Evolutionary conservation across 2,329 filamentous ascomycete species (phyloP).

Genomic region (Pezicula rhizophila): DNA sequence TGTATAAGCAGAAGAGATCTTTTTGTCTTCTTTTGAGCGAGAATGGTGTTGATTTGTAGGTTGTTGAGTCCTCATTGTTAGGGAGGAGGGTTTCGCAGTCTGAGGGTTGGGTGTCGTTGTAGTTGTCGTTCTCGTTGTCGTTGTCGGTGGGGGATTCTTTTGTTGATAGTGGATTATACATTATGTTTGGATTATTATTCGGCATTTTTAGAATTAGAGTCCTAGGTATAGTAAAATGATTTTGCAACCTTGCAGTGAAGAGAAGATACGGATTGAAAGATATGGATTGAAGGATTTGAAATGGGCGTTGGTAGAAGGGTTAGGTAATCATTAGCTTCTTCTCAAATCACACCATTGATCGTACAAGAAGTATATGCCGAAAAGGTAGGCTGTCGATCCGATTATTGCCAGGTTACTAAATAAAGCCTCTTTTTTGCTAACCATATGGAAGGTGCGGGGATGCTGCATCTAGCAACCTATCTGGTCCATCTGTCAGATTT

Average conservation of each 20-base stretch:
- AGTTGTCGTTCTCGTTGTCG: too few relatives aligned
- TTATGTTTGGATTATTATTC: background rate
- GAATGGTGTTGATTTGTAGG: slow-evolving; percentile 1
- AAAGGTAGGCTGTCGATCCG: too few relatives aligned
- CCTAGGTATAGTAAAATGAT: background rate
- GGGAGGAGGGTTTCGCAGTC: background rate
- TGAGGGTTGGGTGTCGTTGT: background rate
- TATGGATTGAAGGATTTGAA: background rate
- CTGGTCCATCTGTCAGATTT: too few relatives aligned
- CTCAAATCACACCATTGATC: too few relatives aligned
- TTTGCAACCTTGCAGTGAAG: background rate
- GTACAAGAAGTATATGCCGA: too few relatives aligned
- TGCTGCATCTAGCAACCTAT: too few relatives aligned
- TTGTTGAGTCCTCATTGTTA: background rate
- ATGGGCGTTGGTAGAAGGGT: too few relatives aligned
- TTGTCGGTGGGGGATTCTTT: background rate
- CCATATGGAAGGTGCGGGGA: too few relatives aligned
- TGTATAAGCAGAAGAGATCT: slow-evolving; percentile 2
- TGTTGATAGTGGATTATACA: background rate
- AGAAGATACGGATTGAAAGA: background rate
- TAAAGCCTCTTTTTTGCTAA: too few relatives aligned
- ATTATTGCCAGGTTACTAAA: too few relatives aligned
- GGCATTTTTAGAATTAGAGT: background rate
- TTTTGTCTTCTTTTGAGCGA: background rate
- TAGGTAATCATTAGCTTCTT: too few relatives aligned